Conservation (phyloP, 306 rosid species). For the Lathyrus sativus region DNA sequence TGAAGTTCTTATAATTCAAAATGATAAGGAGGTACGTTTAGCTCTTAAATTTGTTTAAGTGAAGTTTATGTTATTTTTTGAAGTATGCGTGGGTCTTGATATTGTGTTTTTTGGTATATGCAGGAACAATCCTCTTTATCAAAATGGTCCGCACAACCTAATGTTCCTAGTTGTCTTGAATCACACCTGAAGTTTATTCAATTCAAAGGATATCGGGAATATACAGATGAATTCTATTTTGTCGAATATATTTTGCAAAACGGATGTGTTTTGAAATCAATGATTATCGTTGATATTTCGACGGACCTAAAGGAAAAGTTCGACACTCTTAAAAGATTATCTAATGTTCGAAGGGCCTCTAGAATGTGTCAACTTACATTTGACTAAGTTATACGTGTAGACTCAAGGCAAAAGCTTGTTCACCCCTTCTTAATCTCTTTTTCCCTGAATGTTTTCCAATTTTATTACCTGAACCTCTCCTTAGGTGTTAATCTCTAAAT, state of each 20-base stretch:
- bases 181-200: not conserved
- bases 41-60: too few species aligned
- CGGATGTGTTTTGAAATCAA: not conserved
- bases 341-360: not conserved
- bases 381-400: not conserved
- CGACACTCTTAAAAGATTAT: not conserved
- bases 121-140: not conserved
- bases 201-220: not conserved
- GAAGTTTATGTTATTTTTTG: too few species aligned
- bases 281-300: not conserved
- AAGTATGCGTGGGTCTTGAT: not conserved
- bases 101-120: not conserved
- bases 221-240: not conserved
- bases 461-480: too few species aligned
- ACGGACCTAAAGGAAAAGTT: not conserved
- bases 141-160: not conserved
- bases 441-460: too few species aligned
- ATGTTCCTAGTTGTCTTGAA: slow-evolving; percentile 1
- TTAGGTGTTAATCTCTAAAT: too few species aligned
- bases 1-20: not conserved
- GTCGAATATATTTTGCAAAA: not conserved
- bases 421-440: too few species aligned
- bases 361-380: not conserved
- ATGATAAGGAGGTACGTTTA: not conserved
- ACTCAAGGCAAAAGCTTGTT: too few species aligned